Conservation (phyloP, 1,284 basidiomycete species). For the Sporisorium reilianum region DNA sequence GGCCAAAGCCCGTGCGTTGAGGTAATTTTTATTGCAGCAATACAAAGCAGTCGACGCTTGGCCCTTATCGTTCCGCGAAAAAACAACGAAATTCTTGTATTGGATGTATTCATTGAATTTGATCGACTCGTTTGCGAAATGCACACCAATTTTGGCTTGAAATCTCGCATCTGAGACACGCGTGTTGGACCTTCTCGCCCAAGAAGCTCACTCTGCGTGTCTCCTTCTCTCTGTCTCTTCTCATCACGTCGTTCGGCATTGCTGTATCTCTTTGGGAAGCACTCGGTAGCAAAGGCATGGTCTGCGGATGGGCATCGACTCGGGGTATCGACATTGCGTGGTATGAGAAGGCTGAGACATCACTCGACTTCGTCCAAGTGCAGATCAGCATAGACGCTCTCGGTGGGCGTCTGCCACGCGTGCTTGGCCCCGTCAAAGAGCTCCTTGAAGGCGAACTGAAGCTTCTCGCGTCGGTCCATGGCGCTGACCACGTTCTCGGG, state of each 20-base stretch:
- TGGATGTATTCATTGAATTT: slow-evolving; percentile 12
- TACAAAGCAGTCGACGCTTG: not conserved
- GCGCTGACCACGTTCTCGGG: slow-evolving; percentile 58
- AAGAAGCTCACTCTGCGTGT: not conserved
- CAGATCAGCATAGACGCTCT: slow-evolving; percentile 55
- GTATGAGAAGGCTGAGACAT: not conserved
- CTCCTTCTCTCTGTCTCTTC: not conserved
- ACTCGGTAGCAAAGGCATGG: not conserved
- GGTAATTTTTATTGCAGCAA: not conserved
- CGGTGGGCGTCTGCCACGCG: slow-evolving; percentile 54
- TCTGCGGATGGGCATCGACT: not conserved
- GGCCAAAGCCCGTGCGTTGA: slow-evolving; percentile 14
- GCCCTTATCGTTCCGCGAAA: slow-evolving; percentile 11
- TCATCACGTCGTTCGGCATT: not conserved
- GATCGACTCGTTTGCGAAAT: too few relatives aligned
- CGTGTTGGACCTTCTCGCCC: not conserved
- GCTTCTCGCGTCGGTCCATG: slow-evolving; percentile 56
- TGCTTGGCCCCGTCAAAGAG: slow-evolving; percentile 60
- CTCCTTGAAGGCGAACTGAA: slow-evolving; percentile 60
- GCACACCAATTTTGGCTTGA: too few relatives aligned
- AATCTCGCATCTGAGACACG: slow-evolving; percentile 5
- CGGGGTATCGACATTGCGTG: slow-evolving; percentile 1
- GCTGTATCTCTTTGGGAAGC: too few relatives aligned
- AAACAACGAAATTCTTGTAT: slow-evolving; percentile 3
- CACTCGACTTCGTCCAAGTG: slow-evolving; percentile 41